phyloP scores from a whole-genome alignment of 78 protist genomes.

The Dictyostelium brefeldianum region DNA sequence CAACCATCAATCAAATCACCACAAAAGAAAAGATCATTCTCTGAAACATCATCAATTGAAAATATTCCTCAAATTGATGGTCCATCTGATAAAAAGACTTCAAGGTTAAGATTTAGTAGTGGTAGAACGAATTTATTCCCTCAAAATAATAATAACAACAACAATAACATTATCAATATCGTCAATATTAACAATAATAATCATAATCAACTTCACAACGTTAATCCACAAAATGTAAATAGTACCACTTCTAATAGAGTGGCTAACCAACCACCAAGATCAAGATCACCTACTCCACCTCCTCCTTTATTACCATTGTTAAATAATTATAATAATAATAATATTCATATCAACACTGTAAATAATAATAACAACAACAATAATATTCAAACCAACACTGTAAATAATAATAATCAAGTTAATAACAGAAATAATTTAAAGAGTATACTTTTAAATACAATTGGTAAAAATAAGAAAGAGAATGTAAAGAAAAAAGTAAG shows the following conservation, averaged over 20 bases:
- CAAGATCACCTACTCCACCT: no score
- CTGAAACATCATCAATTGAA: background rate
- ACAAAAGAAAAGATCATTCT: background rate
- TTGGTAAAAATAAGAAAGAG: background rate
- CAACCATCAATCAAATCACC: background rate
- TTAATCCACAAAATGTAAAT: background rate
- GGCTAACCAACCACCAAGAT: no score
- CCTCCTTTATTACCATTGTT: no score
- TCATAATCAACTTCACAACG: background rate
- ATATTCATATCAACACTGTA: background rate
- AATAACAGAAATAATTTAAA: background rate
- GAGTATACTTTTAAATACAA: background rate
- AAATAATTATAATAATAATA: background rate
- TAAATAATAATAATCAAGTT: background rate
- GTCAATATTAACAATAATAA: background rate
- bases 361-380: background rate
- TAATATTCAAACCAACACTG: no score
- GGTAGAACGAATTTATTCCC: background rate
- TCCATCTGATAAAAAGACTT: background rate
- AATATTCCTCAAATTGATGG: constrained; percentile 67
- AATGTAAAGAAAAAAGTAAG: background rate
- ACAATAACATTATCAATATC: no score
- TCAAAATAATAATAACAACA: constrained; percentile 31
- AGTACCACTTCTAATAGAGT: background rate
- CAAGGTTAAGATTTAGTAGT: background rate